Percentiles rank a stretch among this genome's conserved stretches.
phyloP scores from a whole-genome alignment of 1,284 basidiomycete species.

The Cutaneotrichosporon cyanovorans region DNA sequence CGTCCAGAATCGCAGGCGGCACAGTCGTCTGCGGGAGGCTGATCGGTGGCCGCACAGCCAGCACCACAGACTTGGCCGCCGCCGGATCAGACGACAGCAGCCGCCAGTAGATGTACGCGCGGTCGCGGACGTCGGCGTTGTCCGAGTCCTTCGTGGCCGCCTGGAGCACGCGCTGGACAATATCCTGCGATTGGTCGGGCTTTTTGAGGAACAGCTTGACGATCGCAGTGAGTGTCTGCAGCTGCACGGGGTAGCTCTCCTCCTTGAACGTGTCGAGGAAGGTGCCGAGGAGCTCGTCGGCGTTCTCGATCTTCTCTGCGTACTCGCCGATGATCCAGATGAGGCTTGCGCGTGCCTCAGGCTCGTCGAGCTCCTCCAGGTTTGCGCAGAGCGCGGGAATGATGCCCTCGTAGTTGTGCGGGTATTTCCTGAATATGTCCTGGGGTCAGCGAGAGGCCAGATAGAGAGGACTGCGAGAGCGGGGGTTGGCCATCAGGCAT shows the following conservation, averaged over 20 bases:
- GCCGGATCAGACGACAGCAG: constrained; percentile 84
- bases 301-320: constrained; percentile 91
- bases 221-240: constrained; percentile 86
- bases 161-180: constrained; percentile 93
- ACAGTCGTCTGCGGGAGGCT: constrained; percentile 85
- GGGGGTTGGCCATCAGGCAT: no score
- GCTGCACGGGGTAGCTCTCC: constrained; percentile 79
- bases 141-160: constrained; percentile 97
- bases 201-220: constrained; percentile 98
- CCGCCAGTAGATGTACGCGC: constrained; percentile 94
- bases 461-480: no score
- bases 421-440: constrained; percentile 96
- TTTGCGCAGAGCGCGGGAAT: constrained; percentile 89
- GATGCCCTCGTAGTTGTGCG: constrained; percentile 90
- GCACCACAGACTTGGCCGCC: constrained; percentile 89
- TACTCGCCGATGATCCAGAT: constrained; percentile 99
- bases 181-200: constrained; percentile 75
- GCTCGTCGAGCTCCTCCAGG: constrained; percentile 85
- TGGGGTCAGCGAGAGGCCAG: constrained; percentile 8
- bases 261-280: constrained; percentile 86
- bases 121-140: constrained; percentile 91
- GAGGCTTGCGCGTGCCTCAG: constrained; percentile 93
- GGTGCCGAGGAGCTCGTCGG: constrained; percentile 89
- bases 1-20: constrained; percentile 81
- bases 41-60: constrained; percentile 86